These are phyloP conservation scores for Suillus ampliporus DNA, from an alignment of 768 basidiomycete species.

Conservation along the genomic window DNA sequence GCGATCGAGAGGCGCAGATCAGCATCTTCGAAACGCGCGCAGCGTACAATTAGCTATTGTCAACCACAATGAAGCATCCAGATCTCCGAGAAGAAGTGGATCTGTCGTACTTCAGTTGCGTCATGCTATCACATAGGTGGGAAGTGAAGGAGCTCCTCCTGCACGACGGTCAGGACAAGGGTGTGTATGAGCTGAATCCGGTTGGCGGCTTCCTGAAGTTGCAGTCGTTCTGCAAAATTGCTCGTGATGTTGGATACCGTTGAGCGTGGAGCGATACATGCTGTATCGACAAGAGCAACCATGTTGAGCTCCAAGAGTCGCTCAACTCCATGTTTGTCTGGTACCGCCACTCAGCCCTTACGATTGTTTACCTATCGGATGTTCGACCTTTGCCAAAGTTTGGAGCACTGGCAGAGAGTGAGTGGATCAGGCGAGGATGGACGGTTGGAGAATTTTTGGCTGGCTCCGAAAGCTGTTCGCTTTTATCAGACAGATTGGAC, in stretches of 20 bases:
- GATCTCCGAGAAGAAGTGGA: neutral
- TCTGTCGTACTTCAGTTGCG: neutral
- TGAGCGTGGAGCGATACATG: neutral
- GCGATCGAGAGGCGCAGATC: too few species aligned
- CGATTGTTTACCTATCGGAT: neutral
- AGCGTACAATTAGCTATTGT: too few species aligned
- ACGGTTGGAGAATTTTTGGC: too few species aligned
- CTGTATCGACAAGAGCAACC: conserved; percentile 21
- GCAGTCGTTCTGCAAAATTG: too few species aligned
- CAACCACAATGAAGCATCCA: too few species aligned
- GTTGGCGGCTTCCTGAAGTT: neutral
- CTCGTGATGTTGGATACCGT: too few species aligned
- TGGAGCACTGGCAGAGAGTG: neutral
- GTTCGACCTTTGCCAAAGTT: neutral
- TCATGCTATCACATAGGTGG: conserved; percentile 9
- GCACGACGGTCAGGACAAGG: neutral
- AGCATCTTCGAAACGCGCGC: too few species aligned
- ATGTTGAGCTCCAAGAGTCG: conserved; percentile 15
- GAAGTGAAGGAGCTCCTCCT: neutral
- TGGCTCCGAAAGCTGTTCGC: too few species aligned
- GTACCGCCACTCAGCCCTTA: too few species aligned
- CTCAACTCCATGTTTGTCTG: neutral
- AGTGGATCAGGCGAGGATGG: conserved; percentile 2
- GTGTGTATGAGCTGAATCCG: too few species aligned
- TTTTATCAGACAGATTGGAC: too few species aligned